Base-by-base conservation (phyloP, 75 land plant species). In the Isoetes taiwanensis region DNA sequence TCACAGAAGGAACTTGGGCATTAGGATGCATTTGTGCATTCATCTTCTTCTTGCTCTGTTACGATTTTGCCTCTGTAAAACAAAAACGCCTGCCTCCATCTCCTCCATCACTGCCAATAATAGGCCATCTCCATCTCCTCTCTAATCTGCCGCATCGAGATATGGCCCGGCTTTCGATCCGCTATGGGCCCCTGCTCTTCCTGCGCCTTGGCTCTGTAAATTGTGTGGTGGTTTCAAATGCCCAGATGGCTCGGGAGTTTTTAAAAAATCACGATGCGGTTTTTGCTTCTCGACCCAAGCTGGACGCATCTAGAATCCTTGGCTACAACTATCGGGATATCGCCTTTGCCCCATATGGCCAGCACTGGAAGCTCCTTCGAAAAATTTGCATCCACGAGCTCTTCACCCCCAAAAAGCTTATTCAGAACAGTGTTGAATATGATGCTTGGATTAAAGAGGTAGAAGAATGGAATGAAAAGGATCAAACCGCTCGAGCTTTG, bases 351-450 rank as follows among this genome's bases (percentile, higher is more conserved):
- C 75, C 78, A 1, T 75, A 72, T n/a, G 73, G 79, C 30, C 54
- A 29, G 23, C 64, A 80, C 64, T 76, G 77, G 75, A 62, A 72
- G 26, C 64, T 69, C 9, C 27, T 72, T 4, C 43, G 79, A 16
- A 72, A 73, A 43, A 72, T 80, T 23, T 72, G 63, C 64, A 76
- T 63, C 3, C 56, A 72, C 10, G 76, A 80, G 67, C 76, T 80
- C 0, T 63, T 80, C 28, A 76, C 73, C 11, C 57, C 56, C 20
- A 80, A 73, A n/a, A n/a, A n/a, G n/a, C n/a, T n/a, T n/a, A n/a
- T n/a, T n/a, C n/a, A n/a, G n/a, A n/a, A n/a, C n/a, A n/a, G n/a
- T n/a, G n/a, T n/a, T n/a, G n/a, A n/a, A n/a, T n/a, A n/a, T n/a
- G n/a, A n/a, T n/a, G n/a, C n/a, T n/a, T n/a, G n/a, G n/a, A n/a